phyloP scores from a whole-genome alignment of 805 yeast genomes.

The Myxozyma geophila region DNA sequence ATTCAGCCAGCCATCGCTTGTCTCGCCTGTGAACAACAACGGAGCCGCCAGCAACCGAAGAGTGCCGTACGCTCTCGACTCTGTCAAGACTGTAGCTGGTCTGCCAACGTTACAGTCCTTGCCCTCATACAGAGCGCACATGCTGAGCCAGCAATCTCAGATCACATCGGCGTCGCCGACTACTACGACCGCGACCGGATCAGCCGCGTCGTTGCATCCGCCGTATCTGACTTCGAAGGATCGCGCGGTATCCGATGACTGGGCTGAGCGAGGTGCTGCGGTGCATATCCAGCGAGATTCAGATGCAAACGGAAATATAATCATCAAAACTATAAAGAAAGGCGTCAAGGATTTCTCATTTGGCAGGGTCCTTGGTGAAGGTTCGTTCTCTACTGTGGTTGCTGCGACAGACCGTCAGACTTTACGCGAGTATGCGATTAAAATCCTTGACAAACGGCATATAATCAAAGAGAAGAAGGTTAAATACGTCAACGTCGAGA shows the following conservation, averaged over 20 bases:
- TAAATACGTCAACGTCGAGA: conserved; percentile 94
- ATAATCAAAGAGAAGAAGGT: conserved; percentile 93
- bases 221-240: conserved; percentile 2
- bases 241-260: conserved; percentile 47
- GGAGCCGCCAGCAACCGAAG: conserved; percentile 12
- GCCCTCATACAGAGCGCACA: conserved; percentile 16
- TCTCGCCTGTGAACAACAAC: not conserved
- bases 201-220: not conserved
- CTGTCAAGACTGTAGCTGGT: conserved; percentile 34
- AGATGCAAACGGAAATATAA: conserved; percentile 55
- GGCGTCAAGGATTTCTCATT: conserved; percentile 85
- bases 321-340: conserved; percentile 56
- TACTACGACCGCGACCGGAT: not conserved
- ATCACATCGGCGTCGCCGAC: conserved; percentile 3
- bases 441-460: conserved; percentile 87
- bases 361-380: conserved; percentile 89
- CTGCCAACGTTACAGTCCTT: conserved; percentile 23
- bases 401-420: conserved; percentile 81
- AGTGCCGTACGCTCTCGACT: conserved; percentile 26
- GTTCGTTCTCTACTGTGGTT: conserved; percentile 92
- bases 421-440: conserved; percentile 81
- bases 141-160: conserved; percentile 11
- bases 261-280: conserved; percentile 67
- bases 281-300: conserved; percentile 52
- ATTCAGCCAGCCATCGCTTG: not conserved